These are phyloP conservation scores for Posidonia australis DNA, from an alignment of 106 monocot species.

Conservation along the genomic window DNA sequence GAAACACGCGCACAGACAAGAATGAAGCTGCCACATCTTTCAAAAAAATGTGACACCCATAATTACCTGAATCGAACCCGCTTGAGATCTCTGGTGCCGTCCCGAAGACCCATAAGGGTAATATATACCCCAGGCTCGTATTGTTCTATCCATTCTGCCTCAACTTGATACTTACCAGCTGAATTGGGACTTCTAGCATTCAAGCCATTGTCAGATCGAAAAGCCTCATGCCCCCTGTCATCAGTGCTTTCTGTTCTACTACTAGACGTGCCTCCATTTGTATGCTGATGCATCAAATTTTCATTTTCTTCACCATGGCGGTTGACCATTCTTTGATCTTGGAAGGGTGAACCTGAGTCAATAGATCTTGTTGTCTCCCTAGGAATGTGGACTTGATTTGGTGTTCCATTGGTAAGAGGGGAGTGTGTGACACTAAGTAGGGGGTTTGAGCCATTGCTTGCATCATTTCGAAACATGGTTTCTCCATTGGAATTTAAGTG, in stretches of 20 bases:
- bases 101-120: constrained; percentile 66
- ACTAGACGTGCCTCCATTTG: constrained; percentile 19
- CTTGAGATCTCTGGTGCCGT: constrained; percentile 87
- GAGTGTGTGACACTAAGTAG: not conserved
- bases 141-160: constrained; percentile 96
- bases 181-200: constrained; percentile 29
- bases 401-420: constrained; percentile 21
- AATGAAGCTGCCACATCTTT: not conserved
- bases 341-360: constrained; percentile 4
- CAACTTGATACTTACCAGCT: constrained; percentile 35
- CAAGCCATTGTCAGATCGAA: constrained; percentile 21
- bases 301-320: constrained; percentile 5
- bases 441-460: constrained; percentile 14
- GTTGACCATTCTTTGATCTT: constrained; percentile 6
- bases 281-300: not conserved
- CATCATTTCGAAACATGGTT: constrained; percentile 8
- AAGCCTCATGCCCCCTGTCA: constrained; percentile 17
- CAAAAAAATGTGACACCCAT: not conserved
- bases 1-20: not conserved
- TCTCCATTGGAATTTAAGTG: constrained; percentile 3
- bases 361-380: constrained; percentile 7
- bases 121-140: constrained; percentile 96
- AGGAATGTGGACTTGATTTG: constrained; percentile 1
- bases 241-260: constrained; percentile 17
- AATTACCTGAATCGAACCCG: constrained; percentile 97